These are phyloP conservation scores for Musa troglodytarum DNA, from an alignment of 176 grass and related monocot genomes.

Conservation along the genomic window DNA sequence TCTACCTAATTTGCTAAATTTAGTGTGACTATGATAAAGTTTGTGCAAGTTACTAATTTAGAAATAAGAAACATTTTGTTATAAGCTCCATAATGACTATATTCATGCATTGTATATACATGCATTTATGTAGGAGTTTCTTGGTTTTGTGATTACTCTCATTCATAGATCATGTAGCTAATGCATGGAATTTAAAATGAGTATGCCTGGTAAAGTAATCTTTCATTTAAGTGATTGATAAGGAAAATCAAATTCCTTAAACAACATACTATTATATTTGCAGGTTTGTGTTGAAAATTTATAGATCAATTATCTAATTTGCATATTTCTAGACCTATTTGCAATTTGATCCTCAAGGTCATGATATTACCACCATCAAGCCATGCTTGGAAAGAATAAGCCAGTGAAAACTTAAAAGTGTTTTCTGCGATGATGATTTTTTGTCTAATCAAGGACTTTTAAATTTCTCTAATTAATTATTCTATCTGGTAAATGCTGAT, in stretches of 20 bases:
- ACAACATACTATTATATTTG: too few relatives aligned
- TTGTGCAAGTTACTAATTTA: background rate
- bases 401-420: too few relatives aligned
- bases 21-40: background rate
- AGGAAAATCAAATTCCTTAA: background rate
- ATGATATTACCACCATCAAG: background rate
- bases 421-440: background rate
- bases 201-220: background rate
- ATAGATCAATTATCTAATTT: too few relatives aligned
- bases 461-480: background rate
- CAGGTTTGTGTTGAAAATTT: too few relatives aligned
- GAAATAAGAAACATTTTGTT: background rate
- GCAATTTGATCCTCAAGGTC: too few relatives aligned
- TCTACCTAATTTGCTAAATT: background rate
- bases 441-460: background rate
- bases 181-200: background rate
- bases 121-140: background rate
- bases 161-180: background rate
- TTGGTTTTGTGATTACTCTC: background rate
- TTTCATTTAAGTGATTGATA: background rate
- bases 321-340: too few relatives aligned
- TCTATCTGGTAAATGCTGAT: background rate
- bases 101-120: background rate
- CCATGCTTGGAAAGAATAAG: background rate
- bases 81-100: background rate